Conservation (phyloP, 1,284 basidiomycete genomes). For the Earliella scabrosa region DNA sequence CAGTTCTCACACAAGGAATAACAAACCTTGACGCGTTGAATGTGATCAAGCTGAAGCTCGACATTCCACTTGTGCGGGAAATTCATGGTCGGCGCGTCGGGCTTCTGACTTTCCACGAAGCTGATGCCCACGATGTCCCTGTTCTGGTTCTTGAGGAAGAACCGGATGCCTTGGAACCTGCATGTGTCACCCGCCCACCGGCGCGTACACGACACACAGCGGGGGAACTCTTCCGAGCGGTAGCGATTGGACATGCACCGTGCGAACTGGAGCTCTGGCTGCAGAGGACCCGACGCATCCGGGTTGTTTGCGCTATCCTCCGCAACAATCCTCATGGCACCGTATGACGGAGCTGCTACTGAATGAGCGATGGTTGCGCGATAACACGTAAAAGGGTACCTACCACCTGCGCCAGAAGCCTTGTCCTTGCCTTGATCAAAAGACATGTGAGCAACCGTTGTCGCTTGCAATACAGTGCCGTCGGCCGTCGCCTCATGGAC, state of each 20-base stretch:
- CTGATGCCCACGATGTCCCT: conserved; percentile 64
- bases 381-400: conserved; percentile 28
- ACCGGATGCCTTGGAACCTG: conserved; percentile 78
- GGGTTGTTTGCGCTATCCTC: conserved; percentile 30
- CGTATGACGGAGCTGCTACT: conserved; percentile 17
- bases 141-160: conserved; percentile 65
- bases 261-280: conserved; percentile 71
- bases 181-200: conserved; percentile 85
- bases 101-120: conserved; percentile 65
- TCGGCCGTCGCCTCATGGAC: conserved; percentile 14
- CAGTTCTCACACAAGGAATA: neutral
- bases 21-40: conserved; percentile 63
- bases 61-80: conserved; percentile 75
- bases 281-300: conserved; percentile 33
- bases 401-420: conserved; percentile 40
- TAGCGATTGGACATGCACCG: conserved; percentile 83
- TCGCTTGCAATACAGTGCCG: conserved; percentile 46
- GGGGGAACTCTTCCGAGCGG: conserved; percentile 67
- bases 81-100: conserved; percentile 61
- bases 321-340: conserved; percentile 27
- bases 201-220: conserved; percentile 79
- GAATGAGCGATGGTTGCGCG: conserved; percentile 9
- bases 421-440: conserved; percentile 48
- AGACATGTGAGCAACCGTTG: conserved; percentile 44
- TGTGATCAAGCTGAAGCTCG: conserved; percentile 49